Evolutionary conservation across 1,139 yeast genomes (phyloP).

Genomic region (Lodderomyces orthopsilosis): DNA sequence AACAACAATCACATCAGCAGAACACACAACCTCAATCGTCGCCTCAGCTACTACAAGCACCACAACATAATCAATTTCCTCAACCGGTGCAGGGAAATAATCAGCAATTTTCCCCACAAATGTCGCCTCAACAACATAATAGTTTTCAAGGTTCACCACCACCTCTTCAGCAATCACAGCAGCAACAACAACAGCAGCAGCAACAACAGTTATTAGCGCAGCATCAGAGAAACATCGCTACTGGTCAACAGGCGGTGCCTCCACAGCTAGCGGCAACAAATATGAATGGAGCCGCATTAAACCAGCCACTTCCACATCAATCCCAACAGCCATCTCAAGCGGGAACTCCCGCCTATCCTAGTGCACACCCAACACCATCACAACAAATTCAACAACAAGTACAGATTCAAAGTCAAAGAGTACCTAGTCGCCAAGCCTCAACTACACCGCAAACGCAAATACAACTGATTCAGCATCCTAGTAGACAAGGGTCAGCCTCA

Average conservation of each 20-base stretch:
- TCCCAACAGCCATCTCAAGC: conserved; percentile 9
- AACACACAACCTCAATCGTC: conserved; percentile 8
- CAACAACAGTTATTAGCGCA: conserved; percentile 10
- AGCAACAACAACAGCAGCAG: conserved; percentile 9
- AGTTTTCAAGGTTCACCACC: conserved; percentile 7
- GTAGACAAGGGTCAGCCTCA: conserved; percentile 12
- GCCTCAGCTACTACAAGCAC: neutral
- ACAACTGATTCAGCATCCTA: conserved; percentile 5
- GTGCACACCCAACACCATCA: conserved; percentile 12
- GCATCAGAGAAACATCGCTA: conserved; percentile 8
- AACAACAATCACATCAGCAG: conserved; percentile 7
- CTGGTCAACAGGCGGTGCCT: conserved; percentile 8
- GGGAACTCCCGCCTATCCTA: conserved; percentile 8
- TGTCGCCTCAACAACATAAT: conserved; percentile 6
- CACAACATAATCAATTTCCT: conserved; percentile 9
- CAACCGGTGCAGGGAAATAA: conserved; percentile 7
- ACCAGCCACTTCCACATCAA: conserved; percentile 13
- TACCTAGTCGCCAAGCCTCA: conserved; percentile 13
- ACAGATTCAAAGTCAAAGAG: conserved; percentile 9
- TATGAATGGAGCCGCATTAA: conserved; percentile 10
- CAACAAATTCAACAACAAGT: conserved; percentile 7
- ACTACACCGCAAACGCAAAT: conserved; percentile 4
- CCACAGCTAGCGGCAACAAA: conserved; percentile 10
- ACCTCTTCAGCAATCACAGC: conserved; percentile 8
- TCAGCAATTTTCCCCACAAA: neutral